Conservation (phyloP, 352 stramenopile genomes). For the Plasmopara halstedii region DNA sequence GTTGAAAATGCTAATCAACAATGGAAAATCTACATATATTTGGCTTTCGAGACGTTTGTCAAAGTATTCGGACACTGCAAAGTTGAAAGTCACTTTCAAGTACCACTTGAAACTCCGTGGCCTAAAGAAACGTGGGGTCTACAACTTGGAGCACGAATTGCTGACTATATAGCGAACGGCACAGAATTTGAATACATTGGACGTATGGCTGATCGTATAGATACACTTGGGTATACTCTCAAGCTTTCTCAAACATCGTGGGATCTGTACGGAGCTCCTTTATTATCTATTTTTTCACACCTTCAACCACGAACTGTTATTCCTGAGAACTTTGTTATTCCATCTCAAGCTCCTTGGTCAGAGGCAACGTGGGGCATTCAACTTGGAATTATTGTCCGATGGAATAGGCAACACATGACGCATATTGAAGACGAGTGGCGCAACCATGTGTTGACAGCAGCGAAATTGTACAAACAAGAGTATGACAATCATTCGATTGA, state of each 20-base stretch:
- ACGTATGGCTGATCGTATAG: conserved; percentile 16
- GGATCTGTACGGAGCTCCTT: conserved; percentile 9
- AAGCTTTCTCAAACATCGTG: conserved; percentile 12
- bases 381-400: conserved; percentile 14
- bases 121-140: conserved; percentile 18
- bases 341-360: conserved; percentile 12
- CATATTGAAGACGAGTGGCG: conserved; percentile 16
- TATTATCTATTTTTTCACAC: conserved; percentile 14
- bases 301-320: conserved; percentile 11
- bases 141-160: conserved; percentile 12
- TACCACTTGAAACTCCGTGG: conserved; percentile 19
- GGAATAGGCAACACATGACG: conserved; percentile 16
- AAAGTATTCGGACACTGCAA: conserved; percentile 18
- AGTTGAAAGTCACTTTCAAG: conserved; percentile 13
- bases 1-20: conserved; percentile 6
- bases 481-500: conserved; percentile 3
- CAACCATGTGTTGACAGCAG: conserved; percentile 12
- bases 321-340: conserved; percentile 16
- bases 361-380: conserved; percentile 19
- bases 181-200: conserved; percentile 21
- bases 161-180: conserved; percentile 11
- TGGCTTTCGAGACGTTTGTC: conserved; percentile 17
- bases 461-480: conserved; percentile 12
- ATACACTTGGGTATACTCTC: conserved; percentile 14
- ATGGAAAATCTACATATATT: conserved; percentile 16